Percentiles rank a stretch among this genome's conserved stretches.
Evolutionary conservation across 495 filamentous ascomycete genomes (phyloP).

Genomic region (Talaromyces liani): DNA sequence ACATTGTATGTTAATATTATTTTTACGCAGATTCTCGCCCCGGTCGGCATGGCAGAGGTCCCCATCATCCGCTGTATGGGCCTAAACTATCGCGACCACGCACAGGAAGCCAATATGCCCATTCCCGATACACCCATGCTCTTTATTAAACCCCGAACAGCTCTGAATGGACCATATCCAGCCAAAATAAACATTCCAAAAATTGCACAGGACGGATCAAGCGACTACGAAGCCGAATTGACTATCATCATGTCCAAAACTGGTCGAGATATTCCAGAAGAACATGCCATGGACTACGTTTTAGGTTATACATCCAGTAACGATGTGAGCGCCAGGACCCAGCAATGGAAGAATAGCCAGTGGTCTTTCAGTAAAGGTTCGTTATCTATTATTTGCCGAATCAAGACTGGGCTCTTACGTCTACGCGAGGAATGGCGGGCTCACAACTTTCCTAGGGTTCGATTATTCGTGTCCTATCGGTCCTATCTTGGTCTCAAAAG

Average conservation of each 20-base stretch:
- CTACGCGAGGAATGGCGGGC: too few species aligned
- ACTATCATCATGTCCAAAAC: constrained; percentile 58
- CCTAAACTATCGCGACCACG: constrained; percentile 63
- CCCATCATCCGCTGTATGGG: constrained; percentile 53
- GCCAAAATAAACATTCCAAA: constrained; percentile 26
- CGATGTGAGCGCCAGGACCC: constrained; percentile 62
- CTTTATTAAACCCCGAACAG: constrained; percentile 65
- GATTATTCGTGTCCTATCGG: constrained; percentile 12
- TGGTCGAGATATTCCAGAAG: constrained; percentile 50
- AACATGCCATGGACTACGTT: constrained; percentile 56
- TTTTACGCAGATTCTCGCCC: constrained; percentile 25
- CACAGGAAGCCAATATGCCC: constrained; percentile 59
- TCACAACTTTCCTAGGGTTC: too few species aligned
- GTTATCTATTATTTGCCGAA: too few species aligned
- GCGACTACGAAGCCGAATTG: constrained; percentile 71
- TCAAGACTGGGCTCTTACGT: too few species aligned
- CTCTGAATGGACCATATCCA: constrained; percentile 53
- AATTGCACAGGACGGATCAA: constrained; percentile 30
- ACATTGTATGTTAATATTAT: too few species aligned
- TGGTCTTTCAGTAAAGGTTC: constrained; percentile 62
- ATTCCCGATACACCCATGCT: constrained; percentile 60
- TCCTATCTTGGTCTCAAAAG: constrained; percentile 23
- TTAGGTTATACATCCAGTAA: constrained; percentile 64
- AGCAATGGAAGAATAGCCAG: constrained; percentile 63
- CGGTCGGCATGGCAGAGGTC: constrained; percentile 17